Evolutionary conservation across 129 eudicot species (phyloP).

Genomic region (Tagetes patula): DNA sequence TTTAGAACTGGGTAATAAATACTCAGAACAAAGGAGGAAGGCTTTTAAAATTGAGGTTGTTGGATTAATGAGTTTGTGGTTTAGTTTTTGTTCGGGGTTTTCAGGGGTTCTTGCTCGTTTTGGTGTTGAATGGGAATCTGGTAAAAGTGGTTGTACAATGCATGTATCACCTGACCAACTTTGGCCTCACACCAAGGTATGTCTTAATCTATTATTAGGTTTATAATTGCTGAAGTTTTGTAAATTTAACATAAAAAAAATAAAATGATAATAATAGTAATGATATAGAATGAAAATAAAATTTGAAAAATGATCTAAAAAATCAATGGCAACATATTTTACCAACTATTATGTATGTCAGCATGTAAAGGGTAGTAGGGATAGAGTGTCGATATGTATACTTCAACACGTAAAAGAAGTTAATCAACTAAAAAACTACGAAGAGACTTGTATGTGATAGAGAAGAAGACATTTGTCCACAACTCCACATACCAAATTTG

Average conservation of each 20-base stretch:
- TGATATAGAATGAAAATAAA: not conserved
- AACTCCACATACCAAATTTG: not conserved
- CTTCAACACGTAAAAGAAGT: not conserved
- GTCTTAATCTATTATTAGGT: not conserved
- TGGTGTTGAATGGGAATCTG: conserved; percentile 98
- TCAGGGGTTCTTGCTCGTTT: conserved; percentile 89
- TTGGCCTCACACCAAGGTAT: conserved; percentile 99
- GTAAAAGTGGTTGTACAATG: conserved; percentile 95
- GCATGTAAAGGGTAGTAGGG: not conserved
- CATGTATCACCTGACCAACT: conserved; percentile 99
- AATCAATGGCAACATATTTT: not conserved
- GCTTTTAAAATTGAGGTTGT: conserved; percentile 93
- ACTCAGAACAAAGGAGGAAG: conserved; percentile 78
- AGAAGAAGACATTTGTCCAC: not conserved
- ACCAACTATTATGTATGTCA: not conserved
- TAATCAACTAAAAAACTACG: not conserved
- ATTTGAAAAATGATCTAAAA: not conserved
- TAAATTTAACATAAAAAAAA: too few species aligned
- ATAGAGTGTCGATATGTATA: not conserved
- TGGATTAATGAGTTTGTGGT: conserved; percentile 96
- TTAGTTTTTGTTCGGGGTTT: conserved; percentile 90
- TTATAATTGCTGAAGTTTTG: not conserved
- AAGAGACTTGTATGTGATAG: not conserved
- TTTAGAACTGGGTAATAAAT: conserved; percentile 55
- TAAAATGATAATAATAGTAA: not conserved